Evolutionary conservation across 306 rosid species (phyloP), one percentile per base, ranked within the genome.

Genomic region (Carpinus viminea): DNA sequence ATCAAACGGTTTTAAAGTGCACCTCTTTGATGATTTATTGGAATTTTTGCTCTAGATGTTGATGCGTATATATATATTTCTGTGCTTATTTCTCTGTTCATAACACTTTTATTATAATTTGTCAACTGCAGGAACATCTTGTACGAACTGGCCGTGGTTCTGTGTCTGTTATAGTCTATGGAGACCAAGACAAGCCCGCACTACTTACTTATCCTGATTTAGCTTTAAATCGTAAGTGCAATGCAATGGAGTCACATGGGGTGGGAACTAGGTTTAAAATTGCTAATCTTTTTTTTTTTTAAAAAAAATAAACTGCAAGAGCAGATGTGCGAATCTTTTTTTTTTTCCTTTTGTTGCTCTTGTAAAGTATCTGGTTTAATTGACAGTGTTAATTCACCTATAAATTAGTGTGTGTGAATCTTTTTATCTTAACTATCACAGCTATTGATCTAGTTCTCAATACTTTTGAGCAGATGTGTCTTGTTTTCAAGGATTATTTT

Each of bases 401-500:
- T 16, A 66, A 66, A 3, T 16, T 11, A 66, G 61, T 36, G 13
- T 21, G 50, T 68, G 50, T 68, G 26, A 24, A 17, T 78, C 26
- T 55, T 45, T 72, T 15, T 18, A 12, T 61, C 20, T 60, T 72
- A 52, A 8, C 17, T 21, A n/a, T 24, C 65, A 59, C 71, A 60
- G 41, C 69, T 3, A 53, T 59, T 26, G 28, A 72, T 74, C 61
- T 54, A 62, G 60, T 60, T 73, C 24, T 45, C 59, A 53, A 7
- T 83, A 74, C 66, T 74, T 73, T 86, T 79, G 24, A 76, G 79
- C 93, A 93, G 98, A 91, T 78, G 74, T 90, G 88, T 93, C 96
- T 26, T 93, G 98, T 82, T 93, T 93, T 89, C 98, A 92, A 89
- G 98, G 98, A 83, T 83, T 93, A 75, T 90, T 93, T 87, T 93